phyloP scores from a whole-genome alignment of 75 land plant genomes.

The Picea glauca region DNA sequence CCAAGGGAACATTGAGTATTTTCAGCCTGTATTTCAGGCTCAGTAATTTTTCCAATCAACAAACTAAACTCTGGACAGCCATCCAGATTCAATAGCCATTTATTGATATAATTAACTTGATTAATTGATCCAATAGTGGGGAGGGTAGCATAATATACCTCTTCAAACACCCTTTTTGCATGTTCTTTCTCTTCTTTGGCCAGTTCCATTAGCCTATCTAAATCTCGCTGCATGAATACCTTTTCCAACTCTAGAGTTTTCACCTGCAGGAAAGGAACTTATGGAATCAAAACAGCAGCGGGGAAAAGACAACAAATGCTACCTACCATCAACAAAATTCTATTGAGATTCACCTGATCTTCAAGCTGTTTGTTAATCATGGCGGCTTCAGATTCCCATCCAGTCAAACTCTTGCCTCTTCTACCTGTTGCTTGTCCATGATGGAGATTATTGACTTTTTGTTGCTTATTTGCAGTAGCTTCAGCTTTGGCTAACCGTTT shows the following conservation, averaged over 20 bases:
- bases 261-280: conserved; percentile 39
- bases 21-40: not conserved
- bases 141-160: conserved; percentile 10
- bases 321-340: conserved; percentile 1
- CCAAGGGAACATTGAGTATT: not conserved
- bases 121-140: not conserved
- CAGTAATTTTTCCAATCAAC: not conserved
- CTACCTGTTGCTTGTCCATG: conserved; percentile 2
- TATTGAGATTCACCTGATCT: conserved; percentile 43
- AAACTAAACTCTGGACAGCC: not conserved
- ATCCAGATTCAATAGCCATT: not conserved
- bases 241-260: conserved; percentile 57
- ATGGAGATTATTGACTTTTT: conserved; percentile 10
- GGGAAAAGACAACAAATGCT: not conserved
- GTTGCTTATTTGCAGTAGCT: conserved; percentile 19
- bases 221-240: conserved; percentile 48
- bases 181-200: conserved; percentile 27
- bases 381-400: conserved; percentile 46
- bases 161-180: conserved; percentile 8
- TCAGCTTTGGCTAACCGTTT: conserved; percentile 37
- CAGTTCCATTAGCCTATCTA: conserved; percentile 50
- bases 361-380: conserved; percentile 57
- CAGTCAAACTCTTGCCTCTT: conserved; percentile 29
- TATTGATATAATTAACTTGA: not conserved
- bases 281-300: not conserved